These are phyloP conservation scores for Omphalotus guepiniiformis DNA, from an alignment of 768 basidiomycete genomes.

Conservation along the genomic window DNA sequence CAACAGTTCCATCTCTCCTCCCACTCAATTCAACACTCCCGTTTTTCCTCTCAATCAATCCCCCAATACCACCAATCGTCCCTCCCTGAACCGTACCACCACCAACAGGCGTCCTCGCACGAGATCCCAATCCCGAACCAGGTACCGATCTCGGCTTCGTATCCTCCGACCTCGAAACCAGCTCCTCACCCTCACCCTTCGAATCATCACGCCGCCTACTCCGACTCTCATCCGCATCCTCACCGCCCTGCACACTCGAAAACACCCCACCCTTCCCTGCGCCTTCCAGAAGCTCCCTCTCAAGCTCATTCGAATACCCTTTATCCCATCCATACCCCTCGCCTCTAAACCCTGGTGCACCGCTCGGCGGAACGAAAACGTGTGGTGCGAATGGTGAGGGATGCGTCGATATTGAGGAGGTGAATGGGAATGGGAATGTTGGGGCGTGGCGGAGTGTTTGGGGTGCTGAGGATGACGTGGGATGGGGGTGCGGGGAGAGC, in stretches of 20 bases:
- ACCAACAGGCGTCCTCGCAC: too few species aligned
- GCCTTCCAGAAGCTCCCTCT: constrained; percentile 29
- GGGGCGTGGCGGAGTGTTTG: too few species aligned
- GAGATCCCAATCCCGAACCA: too few species aligned
- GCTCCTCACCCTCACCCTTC: too few species aligned
- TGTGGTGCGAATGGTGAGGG: constrained; percentile 41
- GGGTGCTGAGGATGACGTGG: neutral
- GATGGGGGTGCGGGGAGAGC: too few species aligned
- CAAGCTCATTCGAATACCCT: constrained; percentile 49
- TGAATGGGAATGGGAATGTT: constrained; percentile 14
- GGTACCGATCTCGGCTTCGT: too few species aligned
- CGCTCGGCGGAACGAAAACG: constrained; percentile 36
- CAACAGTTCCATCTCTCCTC: constrained; percentile 48
- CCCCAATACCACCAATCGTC: constrained; percentile 40
- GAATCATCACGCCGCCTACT: too few species aligned
- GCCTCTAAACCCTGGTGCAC: constrained; percentile 78
- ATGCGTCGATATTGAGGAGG: constrained; percentile 12
- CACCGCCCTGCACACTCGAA: too few species aligned
- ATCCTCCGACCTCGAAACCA: too few species aligned
- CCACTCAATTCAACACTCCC: constrained; percentile 50
- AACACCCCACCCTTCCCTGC: neutral
- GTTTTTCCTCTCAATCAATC: constrained; percentile 47
- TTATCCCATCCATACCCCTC: constrained; percentile 67
- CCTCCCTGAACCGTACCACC: too few species aligned
- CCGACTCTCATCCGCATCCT: too few species aligned